A percentile compares a stretch with the other conserved stretches of the same genome.
These are phyloP conservation scores for Globisporangium solare DNA, from an alignment of 352 stramenopile genomes.

Conservation along the genomic window DNA sequence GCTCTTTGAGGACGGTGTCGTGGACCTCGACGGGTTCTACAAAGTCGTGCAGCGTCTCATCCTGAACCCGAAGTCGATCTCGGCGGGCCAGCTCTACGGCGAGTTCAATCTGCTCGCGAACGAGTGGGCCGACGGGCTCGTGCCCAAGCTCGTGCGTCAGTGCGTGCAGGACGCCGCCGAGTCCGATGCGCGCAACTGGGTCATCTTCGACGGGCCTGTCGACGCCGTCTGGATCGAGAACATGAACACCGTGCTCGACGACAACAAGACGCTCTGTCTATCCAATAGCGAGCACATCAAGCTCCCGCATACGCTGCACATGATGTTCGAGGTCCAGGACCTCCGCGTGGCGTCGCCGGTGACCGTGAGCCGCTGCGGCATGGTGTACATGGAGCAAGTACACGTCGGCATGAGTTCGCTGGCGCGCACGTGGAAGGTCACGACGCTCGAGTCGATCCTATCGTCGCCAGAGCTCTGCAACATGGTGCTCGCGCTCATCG, in stretches of 20 bases:
- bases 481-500: conserved; percentile 71
- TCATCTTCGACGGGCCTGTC: conserved; percentile 88
- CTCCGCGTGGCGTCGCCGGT: conserved; percentile 84
- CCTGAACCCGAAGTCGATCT: conserved; percentile 95
- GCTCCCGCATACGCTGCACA: conserved; percentile 80
- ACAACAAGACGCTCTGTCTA: conserved; percentile 86
- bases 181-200: conserved; percentile 86
- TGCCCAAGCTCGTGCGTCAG: conserved; percentile 91
- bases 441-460: conserved; percentile 66
- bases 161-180: conserved; percentile 77
- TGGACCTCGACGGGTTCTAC: conserved; percentile 84
- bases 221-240: conserved; percentile 93
- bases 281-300: conserved; percentile 89
- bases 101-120: conserved; percentile 94
- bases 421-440: conserved; percentile 71
- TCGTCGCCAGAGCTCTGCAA: conserved; percentile 46
- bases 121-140: conserved; percentile 92
- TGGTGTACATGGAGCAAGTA: conserved; percentile 92
- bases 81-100: conserved; percentile 92
- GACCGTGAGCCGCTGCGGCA: conserved; percentile 87
- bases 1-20: conserved; percentile 71
- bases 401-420: conserved; percentile 76
- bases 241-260: conserved; percentile 88
- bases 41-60: conserved; percentile 84
- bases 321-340: conserved; percentile 93